A percentile compares a stretch with the other conserved stretches of the same genome.
Conservation (phyloP, 2,329 filamentous ascomycete genomes). For the Penicillium sp. region DNA sequence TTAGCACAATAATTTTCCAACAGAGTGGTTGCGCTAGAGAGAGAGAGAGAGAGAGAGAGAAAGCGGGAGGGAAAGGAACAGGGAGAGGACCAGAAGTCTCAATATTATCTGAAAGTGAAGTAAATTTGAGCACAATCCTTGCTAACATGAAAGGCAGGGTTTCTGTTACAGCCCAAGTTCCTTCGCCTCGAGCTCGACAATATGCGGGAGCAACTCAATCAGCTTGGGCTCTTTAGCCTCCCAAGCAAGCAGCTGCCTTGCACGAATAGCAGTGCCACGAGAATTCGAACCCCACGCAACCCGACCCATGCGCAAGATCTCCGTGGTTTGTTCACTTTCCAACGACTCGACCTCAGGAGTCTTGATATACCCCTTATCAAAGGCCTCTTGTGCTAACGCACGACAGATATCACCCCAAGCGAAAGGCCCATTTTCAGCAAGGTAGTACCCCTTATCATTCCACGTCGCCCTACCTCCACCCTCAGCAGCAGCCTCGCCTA, state of each 20-base stretch:
- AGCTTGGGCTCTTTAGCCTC: conserved; percentile 47
- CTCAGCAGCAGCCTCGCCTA: conserved; percentile 42
- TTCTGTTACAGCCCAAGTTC: conserved; percentile 26
- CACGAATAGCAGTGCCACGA: conserved; percentile 37
- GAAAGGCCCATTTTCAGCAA: conserved; percentile 47
- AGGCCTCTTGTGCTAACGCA: conserved; percentile 47
- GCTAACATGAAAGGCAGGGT: too few species aligned
- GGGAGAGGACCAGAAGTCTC: too few species aligned
- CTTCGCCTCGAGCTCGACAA: conserved; percentile 54
- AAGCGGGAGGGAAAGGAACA: too few species aligned
- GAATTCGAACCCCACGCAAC: conserved; percentile 41
- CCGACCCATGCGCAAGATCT: conserved; percentile 32
- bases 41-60: too few species aligned
- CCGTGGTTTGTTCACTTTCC: conserved; percentile 37
- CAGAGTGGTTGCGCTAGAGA: too few species aligned
- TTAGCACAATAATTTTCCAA: too few species aligned
- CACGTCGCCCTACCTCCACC: conserved; percentile 44
- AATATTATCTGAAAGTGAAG: too few species aligned
- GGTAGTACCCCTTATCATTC: conserved; percentile 52
- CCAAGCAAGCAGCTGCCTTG: conserved; percentile 42
- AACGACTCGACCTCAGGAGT: conserved; percentile 41
- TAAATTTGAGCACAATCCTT: too few species aligned
- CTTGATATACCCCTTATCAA: conserved; percentile 55
- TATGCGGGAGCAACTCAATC: conserved; percentile 55
- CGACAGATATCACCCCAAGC: conserved; percentile 44